Conservation (phyloP, 78 protist species). For the Speleostelium caveatum region DNA sequence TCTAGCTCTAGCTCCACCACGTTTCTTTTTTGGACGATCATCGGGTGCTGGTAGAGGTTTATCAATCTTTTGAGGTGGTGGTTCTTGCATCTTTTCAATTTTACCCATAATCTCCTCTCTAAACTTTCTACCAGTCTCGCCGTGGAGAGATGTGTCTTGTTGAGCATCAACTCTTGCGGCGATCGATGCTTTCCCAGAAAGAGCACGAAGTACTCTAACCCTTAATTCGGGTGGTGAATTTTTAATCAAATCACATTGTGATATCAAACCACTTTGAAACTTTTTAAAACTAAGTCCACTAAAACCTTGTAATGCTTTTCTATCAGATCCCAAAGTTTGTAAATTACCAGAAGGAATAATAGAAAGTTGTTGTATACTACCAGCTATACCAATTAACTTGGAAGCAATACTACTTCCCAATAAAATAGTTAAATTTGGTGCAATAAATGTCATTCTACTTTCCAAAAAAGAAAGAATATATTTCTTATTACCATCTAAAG, state of each 20-base stretch:
- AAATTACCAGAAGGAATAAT: slow-evolving; percentile 89
- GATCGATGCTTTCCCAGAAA: slow-evolving; percentile 68
- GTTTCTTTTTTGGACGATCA: slow-evolving; percentile 35
- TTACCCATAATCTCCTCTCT: slow-evolving; percentile 60
- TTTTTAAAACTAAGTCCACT: slow-evolving; percentile 28
- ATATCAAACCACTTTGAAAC: slow-evolving; percentile 84
- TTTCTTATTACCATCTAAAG: slow-evolving; percentile 51
- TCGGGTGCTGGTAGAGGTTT: slow-evolving; percentile 88
- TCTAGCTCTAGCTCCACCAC: slow-evolving; percentile 85
- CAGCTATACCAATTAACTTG: slow-evolving; percentile 87
- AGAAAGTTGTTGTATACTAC: slow-evolving; percentile 80
- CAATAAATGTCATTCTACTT: slow-evolving; percentile 87
- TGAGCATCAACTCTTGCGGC: slow-evolving; percentile 65
- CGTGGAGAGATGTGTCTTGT: slow-evolving; percentile 58
- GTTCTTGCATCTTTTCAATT: slow-evolving; percentile 88
- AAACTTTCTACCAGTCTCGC: slow-evolving; percentile 69
- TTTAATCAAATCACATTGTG: slow-evolving; percentile 72
- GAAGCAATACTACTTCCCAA: slow-evolving; percentile 91
- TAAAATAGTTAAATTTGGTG: slow-evolving; percentile 87
- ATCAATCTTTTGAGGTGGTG: slow-evolving; percentile 78
- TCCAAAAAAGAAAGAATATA: slow-evolving; percentile 82
- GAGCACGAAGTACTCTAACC: slow-evolving; percentile 46
- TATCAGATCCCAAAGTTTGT: slow-evolving; percentile 77
- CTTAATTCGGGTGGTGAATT: slow-evolving; percentile 57
- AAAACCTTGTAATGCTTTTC: slow-evolving; percentile 78